Evolutionary conservation across 2,329 filamentous ascomycete species (phyloP).

Genomic region (Trichoderma koningii): DNA sequence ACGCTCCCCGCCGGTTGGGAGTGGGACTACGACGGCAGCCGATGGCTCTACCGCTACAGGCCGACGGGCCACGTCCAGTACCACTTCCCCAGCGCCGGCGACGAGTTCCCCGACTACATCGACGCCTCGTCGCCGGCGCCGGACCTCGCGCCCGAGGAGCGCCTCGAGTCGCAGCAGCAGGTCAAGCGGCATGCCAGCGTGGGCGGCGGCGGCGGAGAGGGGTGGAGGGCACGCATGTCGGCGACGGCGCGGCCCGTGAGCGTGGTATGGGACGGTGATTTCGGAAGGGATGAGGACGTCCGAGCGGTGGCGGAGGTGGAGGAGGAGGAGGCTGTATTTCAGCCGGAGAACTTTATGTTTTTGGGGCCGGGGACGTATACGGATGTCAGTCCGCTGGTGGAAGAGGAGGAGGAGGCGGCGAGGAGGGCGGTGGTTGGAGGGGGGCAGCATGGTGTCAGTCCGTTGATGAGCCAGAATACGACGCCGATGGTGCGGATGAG

Average conservation of each 20-base stretch:
- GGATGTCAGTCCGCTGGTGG: conserved; percentile 48
- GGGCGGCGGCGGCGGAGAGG: conserved; percentile 16
- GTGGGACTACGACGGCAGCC: conserved; percentile 57
- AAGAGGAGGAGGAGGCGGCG: conserved; percentile 43
- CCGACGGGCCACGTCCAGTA: conserved; percentile 57
- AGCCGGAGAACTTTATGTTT: conserved; percentile 57
- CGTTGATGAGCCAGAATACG: conserved; percentile 36
- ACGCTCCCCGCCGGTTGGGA: conserved; percentile 58
- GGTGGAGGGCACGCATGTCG: conserved; percentile 36
- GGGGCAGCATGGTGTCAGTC: conserved; percentile 36
- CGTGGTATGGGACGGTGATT: conserved; percentile 39
- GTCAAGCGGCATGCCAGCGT: conserved; percentile 41
- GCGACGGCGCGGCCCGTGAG: conserved; percentile 41
- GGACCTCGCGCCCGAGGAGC: conserved; percentile 54
- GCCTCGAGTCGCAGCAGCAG: conserved; percentile 55
- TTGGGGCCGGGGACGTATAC: conserved; percentile 50
- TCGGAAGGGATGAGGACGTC: background rate
- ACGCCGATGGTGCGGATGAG: conserved; percentile 36
- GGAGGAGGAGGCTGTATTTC: conserved; percentile 46
- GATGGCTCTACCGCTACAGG: conserved; percentile 61
- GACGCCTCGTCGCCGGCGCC: conserved; percentile 43
- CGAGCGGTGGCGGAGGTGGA: conserved; percentile 30
- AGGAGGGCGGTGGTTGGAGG: conserved; percentile 33
- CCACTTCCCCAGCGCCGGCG: conserved; percentile 58
- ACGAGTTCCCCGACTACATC: conserved; percentile 59